phyloP scores from a whole-genome alignment of 1,284 basidiomycete species.

The Laetiporus sulphureus region DNA sequence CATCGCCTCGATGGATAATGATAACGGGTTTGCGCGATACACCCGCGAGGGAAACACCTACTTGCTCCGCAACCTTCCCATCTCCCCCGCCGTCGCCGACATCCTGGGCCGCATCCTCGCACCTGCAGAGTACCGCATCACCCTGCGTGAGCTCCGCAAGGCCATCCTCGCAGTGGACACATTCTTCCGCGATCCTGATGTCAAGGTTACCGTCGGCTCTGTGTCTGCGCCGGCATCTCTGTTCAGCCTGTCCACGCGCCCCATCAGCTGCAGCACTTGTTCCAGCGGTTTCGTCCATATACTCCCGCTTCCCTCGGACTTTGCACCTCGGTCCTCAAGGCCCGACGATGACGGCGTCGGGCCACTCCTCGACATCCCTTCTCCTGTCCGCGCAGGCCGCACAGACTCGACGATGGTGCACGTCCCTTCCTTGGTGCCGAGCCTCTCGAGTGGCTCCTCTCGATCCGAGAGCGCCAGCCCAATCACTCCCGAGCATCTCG shows the following conservation, averaged over 20 bases:
- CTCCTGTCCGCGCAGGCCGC: not conserved
- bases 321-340: too few species aligned
- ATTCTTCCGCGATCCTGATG: slow-evolving; percentile 17
- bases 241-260: not conserved
- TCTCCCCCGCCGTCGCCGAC: slow-evolving; percentile 32
- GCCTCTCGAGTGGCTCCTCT: slow-evolving; percentile 6
- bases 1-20: slow-evolving; percentile 38
- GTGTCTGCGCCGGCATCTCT: not conserved
- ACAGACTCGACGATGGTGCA: not conserved
- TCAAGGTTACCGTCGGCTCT: not conserved
- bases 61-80: slow-evolving; percentile 41
- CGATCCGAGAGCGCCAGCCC: slow-evolving; percentile 14
- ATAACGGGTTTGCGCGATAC: slow-evolving; percentile 53
- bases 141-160: slow-evolving; percentile 19
- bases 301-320: slow-evolving; percentile 2
- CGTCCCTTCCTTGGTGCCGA: not conserved
- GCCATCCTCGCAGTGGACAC: slow-evolving; percentile 19
- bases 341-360: too few species aligned
- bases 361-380: not conserved
- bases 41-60: slow-evolving; percentile 36
- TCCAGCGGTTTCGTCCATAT: slow-evolving; percentile 4
- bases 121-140: slow-evolving; percentile 19
- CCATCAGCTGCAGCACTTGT: too few species aligned
- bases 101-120: slow-evolving; percentile 28
- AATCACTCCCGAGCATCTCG: slow-evolving; percentile 15